Percentiles rank a stretch among this genome's conserved stretches.
Evolutionary conservation across 2,329 filamentous ascomycete genomes (phyloP).

Genomic region (Calonectria crousiana): DNA sequence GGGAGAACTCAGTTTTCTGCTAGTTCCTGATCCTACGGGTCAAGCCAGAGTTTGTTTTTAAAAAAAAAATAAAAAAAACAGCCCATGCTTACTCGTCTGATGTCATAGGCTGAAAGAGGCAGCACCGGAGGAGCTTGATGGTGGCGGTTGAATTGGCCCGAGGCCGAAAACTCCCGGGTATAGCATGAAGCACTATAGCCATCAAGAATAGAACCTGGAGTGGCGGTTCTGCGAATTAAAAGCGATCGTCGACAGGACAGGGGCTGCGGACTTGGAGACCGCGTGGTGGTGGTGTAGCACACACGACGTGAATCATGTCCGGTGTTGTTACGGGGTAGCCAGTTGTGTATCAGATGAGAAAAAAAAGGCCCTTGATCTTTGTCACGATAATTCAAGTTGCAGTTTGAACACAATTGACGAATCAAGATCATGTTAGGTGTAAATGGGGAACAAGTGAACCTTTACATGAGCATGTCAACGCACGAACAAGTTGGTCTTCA

Average conservation of each 20-base stretch:
- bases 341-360: conserved; percentile 12
- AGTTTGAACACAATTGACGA: not conserved
- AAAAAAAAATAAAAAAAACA: no score
- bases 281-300: conserved; percentile 15
- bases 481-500: not conserved
- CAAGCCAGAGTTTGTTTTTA: not conserved
- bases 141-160: not conserved
- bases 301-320: not conserved
- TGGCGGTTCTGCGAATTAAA: not conserved
- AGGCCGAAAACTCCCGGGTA: not conserved
- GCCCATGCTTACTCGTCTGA: not conserved
- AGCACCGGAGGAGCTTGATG: not conserved
- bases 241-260: not conserved
- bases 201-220: not conserved
- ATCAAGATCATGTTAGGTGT: not conserved
- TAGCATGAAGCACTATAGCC: not conserved
- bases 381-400: not conserved
- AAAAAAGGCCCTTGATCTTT: not conserved
- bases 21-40: not conserved
- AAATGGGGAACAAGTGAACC: not conserved
- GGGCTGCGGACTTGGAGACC: not conserved
- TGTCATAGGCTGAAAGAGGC: not conserved
- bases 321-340: not conserved
- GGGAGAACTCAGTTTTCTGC: not conserved
- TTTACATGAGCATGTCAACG: not conserved